Base-by-base conservation (phyloP, 495 filamentous ascomycete species). In the Aspergillus kassunensis region DNA sequence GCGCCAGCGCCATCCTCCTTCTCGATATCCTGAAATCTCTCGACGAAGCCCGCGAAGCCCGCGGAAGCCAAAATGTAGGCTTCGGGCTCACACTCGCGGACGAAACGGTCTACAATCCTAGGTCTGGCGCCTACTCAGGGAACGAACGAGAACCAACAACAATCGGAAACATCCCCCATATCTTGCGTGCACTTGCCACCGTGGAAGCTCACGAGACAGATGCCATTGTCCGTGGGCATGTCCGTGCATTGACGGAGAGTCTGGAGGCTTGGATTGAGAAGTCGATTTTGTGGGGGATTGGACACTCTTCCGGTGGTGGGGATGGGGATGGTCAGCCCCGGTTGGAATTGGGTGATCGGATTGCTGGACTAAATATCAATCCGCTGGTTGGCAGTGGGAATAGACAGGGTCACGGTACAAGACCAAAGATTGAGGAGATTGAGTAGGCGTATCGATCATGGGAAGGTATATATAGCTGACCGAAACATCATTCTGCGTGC, bases 181-280 rank as follows among this genome's bases (percentile, higher is more conserved):
- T 91, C 40, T 58, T 81, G 49, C 76, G 80, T 29, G 79, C 85
- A 21, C 59, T 96, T 44, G 66, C 66, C 31, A 90, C 87, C 65
- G 80, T 90, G 16, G 75, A 77, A 44, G 77, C 71, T 40, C 82
- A 79, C 33, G 90, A 95, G 60, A 77, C 71, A 25, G 90, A 96
- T 65, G 79, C 75, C 8, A 71, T 93, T 59, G 88, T 91, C 11
- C 78, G 79, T 51, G 81, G 85, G 42, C 87, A 95, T 73, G 79
- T 87, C 19, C 73, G 72, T 19, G 83, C 80, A 48, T 79, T 92
- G 46, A 64, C 85, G 39, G 88, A 90, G 68, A 86, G 81, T 39
- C 54, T 95, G 54, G 81, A 87, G 63, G 81, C 79, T 18, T 89
- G 84, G 86, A 72, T 80, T 54, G 71, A 88, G 67, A 81, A 79